These are phyloP conservation scores for Zea mays DNA, from an alignment of 176 grass and related monocot genomes.

Conservation along the genomic window Zm-B73-REFERENCE-NAM-5.0 NC_050103.1:75122001-75122500, in stretches of 20 bases:
- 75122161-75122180: slow-evolving; percentile 60
- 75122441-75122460: no score
- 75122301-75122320: not conserved
- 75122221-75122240: slow-evolving; percentile 12
- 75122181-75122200: slow-evolving; percentile 31
- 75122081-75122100: slow-evolving; percentile 55
- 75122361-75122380: no score
- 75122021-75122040: not conserved
- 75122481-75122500: not conserved
- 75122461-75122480: not conserved
- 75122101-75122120: slow-evolving; percentile 76
- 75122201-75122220: slow-evolving; percentile 31
- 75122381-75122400: no score
- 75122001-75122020: slow-evolving; percentile 7
- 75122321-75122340: not conserved
- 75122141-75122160: slow-evolving; percentile 73
- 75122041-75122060: slow-evolving; percentile 3
- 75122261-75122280: slow-evolving; percentile 23
- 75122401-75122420: no score
- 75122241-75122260: slow-evolving; percentile 9
- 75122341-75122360: no score
- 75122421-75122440: no score
- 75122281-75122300: slow-evolving; percentile 30
- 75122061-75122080: not conserved
- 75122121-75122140: slow-evolving; percentile 65